Evolutionary conservation across 2,329 filamentous ascomycete genomes (phyloP), one percentile per base, ranked within the genome.

Genomic region (Fusarium sp.): DNA sequence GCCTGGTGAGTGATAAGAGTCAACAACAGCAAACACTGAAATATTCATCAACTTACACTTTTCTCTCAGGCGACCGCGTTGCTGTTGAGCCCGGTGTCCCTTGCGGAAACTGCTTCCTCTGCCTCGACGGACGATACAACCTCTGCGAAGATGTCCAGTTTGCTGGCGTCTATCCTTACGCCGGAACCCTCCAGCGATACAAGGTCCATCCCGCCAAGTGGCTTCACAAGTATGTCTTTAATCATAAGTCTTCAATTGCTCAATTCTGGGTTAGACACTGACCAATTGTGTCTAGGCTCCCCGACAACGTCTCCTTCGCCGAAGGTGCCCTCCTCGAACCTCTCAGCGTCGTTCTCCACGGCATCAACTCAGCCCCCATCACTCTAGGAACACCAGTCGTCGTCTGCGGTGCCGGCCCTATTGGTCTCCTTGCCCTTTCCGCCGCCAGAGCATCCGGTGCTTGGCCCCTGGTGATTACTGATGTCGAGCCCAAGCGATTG

Each of bases 21-120:
- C 36, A 4, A 7, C 2, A 15, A 46, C 30, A 15, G 30, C n/a
- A 9, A 9, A 23, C 18, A 23, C 23, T 5, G 23, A 23, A 23
- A 23, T 23, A 9, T 31, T 44, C 23, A n/a, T 43, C n/a, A 28
- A 43, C 65, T 68, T 8, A 71, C 55, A 37, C 15, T 12, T 7
- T 3, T 34, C 3, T 4, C 40, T 16, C 30, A 80, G 89, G 89
- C 11, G 90, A 93, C 73, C 82, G 89, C 54, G 89, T 93, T 10
- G 90, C 90, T 4, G 79, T 93, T 15, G 90, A 93, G 72, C 89
- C 90, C 0, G 89, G 90, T 18, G 87, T 91, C 1, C 88, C 90
- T 0, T 93, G 91, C 73, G 84, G 83, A 11, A 77, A 81, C 36
- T 91, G 90, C 75, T 89, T 87, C 71, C 82, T 89, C 16, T 91